Conservation (phyloP, 106 monocot species). For the Platanthera guangdongensis region DNA sequence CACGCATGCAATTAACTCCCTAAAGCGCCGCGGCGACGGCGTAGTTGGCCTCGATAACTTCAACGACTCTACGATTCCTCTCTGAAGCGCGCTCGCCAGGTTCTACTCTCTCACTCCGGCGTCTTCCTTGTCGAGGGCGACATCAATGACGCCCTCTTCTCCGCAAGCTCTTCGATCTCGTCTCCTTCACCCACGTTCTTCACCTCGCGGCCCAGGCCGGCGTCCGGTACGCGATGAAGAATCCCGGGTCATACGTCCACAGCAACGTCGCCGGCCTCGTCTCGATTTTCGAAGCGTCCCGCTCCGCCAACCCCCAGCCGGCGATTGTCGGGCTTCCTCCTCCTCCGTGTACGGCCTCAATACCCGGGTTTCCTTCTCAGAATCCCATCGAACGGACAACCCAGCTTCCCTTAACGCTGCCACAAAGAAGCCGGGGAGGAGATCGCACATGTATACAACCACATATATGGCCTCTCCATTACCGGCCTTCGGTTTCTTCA, state of each 20-base stretch:
- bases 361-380: slow-evolving; percentile 19
- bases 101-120: slow-evolving; percentile 3
- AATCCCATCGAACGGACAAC: slow-evolving; percentile 8
- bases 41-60: slow-evolving; percentile 19
- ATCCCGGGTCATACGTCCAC: slow-evolving; percentile 17
- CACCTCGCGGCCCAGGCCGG: slow-evolving; percentile 26
- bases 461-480: slow-evolving; percentile 21
- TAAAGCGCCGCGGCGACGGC: slow-evolving; percentile 21
- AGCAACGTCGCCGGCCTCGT: slow-evolving; percentile 20
- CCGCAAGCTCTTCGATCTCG: slow-evolving; percentile 18
- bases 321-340: slow-evolving; percentile 19
- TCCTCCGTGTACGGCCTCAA: slow-evolving; percentile 21
- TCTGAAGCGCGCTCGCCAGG: slow-evolving; percentile 21
- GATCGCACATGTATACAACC: slow-evolving; percentile 19
- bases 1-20: slow-evolving; percentile 13
- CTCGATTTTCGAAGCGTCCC: slow-evolving; percentile 12
- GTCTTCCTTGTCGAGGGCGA: slow-evolving; percentile 21
- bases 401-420: slow-evolving; percentile 18
- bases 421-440: slow-evolving; percentile 22
- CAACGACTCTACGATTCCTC: slow-evolving; percentile 26
- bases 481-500: slow-evolving; percentile 24
- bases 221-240: slow-evolving; percentile 21
- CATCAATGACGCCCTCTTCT: slow-evolving; percentile 18
- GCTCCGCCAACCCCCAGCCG: slow-evolving; percentile 21
- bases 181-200: slow-evolving; percentile 18